Evolutionary conservation across 1,139 yeast genomes (phyloP), one percentile per base, ranked within the genome.

Genomic region (Candida dubliniensis): DNA sequence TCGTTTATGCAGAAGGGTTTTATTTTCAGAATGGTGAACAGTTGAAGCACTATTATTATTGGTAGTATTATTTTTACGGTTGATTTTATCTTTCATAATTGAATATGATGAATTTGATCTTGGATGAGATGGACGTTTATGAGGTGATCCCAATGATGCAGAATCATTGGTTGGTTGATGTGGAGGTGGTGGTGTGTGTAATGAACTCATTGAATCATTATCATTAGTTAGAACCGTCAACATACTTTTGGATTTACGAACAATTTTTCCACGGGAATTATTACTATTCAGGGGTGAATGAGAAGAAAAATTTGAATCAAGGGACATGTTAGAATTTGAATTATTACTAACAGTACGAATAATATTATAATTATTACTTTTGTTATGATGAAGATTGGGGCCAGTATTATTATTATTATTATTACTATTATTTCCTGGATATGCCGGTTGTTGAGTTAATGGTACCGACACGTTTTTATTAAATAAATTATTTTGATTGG

Each of bases 81-180:
- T 35, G 2, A 45, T 46, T 31, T 47, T 48, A 13, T 48, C 53
- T 34, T 53, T 47, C 29, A 52, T 50, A 25, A 65, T 47, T 8
- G 64, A 54, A 40, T 63, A 64, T 4, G 68, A 51, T n/a, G 71
- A 65, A 42, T 56, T 59, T 12, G 72, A 64, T 39, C 71, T 54
- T 3, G 55, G 29, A 44, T 63, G 68, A 8, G 70, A 66, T 1
- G 68, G 57, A 36, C 53, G 56, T 39, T 55, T 43, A 8, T 57
- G 57, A 2, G 60, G 52, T 12, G 57, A 10, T 13, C 35, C 3
- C 12, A 36, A n/a, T 33, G 38, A 23, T 12, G 9, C 18, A 15
- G 26, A 26, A 31, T 27, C 26, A 18, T 9, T 18, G n/a, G n/a
- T 8, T 3, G 31, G 23, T 13, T 39, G 29, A 11, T 34, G 34